Evolutionary conservation across 176 grass and related monocot genomes (phyloP), one percentile per base, ranked within the genome.

Genomic region (Oryza brachyantha): DNA sequence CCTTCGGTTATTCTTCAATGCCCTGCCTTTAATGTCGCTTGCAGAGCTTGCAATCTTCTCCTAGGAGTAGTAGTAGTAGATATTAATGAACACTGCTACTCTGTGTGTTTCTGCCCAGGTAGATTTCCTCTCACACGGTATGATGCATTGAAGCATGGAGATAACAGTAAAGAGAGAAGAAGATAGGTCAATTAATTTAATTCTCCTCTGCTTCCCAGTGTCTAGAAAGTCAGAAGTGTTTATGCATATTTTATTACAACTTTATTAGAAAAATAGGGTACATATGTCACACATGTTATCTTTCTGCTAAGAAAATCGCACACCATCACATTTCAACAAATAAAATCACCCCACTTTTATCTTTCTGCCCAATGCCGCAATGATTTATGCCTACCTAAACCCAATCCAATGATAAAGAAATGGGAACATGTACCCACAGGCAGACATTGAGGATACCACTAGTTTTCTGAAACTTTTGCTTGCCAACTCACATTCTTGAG

Each of bases 71-170:
- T 77, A 3, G 29, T 81, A 72, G 81, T 81, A 65, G 87, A 66
- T 81, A 81, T 67, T 85, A 80, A 74, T 80, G 72, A 85, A 29
- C 80, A 76, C 84, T 86, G 72, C 72, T 70, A 70, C 35, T 24
- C 60, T 57, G 52, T 9, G 6, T 9, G 52, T 24, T 57, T 62
- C 81, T 84, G 71, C 10, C 81, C 77, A 65, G 76, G 57, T 76
- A 79, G 31, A 73, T 62, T 80, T 74, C 38, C 19, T 57, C n/a
- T 77, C 66, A 50, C 73, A 74, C 25, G 50, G 31, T 60, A 62
- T 75, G 10, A 71, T 35, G 61, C 75, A 48, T 64, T 54, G 24
- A 67, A 74, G 61, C 46, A 66, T 57, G 58, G 2, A 28, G 16
- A 42, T 89, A 76, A 50, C 68, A 79, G 60, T 61, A 74, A 88